Evolutionary conservation across 192 early-diverging fungal species (phyloP), one percentile per base, ranked within the genome.

Genomic region (Endogone sp.): DNA sequence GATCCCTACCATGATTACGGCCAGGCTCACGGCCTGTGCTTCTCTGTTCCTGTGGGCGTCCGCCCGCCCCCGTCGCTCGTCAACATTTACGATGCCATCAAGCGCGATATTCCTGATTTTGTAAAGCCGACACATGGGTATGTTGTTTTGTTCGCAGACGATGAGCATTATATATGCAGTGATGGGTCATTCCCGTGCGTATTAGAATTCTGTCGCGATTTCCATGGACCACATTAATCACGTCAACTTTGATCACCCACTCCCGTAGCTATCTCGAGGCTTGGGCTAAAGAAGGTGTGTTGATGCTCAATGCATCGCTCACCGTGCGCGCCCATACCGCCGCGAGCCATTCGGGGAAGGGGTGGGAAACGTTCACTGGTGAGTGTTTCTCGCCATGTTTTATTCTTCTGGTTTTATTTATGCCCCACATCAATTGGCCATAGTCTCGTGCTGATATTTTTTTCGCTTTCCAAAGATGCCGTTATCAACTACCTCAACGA

Each of bases 11-110:
- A 87, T 54, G 72, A 76, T 54, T 64, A 71, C 21, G 73, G 76
- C 83, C 88, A 94, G 90, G 95, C 96, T 3, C 95, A 96, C 67
- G 96, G 94, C 2, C 80, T 97, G 32, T 94, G 91, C 72, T 97
- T 98, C 71, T 95, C 93, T 67, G 97, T 98, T 44, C 74, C 81
- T 32, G 86, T 89, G 49, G 89, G 88, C 3, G 90, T 98, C 2
- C 71, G 66, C 4, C 69, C 76, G 4, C 97, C 97, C 30, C 97
- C 95, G 29, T 96, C 95, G 16, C 85, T 98, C 26, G 67, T 86
- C 26, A 98, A 98, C 79, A 98, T 98, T 72, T 98, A 90, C 81
- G 90, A 88, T 68, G 92, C 88, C 31, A 75, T 98, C 16, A 72
- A 88, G 44, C 74, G 57, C 30, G 95, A 96, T 69, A 85, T 88